Conservation (phyloP, 2,329 filamentous ascomycete genomes). For the Alternaria triticina region DNA sequence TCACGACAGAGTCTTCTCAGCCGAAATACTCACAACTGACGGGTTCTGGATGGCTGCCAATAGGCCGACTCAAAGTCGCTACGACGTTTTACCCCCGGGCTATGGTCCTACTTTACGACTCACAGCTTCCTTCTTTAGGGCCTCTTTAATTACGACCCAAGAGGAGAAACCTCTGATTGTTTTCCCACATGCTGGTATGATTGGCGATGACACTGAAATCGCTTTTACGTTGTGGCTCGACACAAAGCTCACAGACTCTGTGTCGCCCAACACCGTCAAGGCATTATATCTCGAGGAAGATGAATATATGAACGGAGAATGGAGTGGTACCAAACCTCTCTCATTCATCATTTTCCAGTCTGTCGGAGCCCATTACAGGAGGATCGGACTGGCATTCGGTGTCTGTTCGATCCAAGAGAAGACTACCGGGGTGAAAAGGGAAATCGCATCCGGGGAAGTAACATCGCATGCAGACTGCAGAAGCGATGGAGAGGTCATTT, state of each 20-base stretch:
- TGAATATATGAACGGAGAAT: not conserved
- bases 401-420: not conserved
- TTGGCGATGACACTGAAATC: accelerated
- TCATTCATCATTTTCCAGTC: not conserved
- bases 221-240: not conserved
- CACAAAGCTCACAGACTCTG: accelerated
- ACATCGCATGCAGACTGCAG: not conserved
- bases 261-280: not conserved
- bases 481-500: not conserved
- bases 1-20: no score
- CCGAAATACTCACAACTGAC: not conserved
- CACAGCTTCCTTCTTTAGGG: not conserved
- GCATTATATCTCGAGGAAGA: not conserved
- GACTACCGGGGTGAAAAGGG: not conserved
- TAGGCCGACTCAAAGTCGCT: not conserved
- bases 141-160: not conserved
- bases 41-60: not conserved
- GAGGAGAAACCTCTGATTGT: not conserved
- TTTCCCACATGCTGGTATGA: not conserved
- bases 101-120: not conserved
- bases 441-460: not conserved
- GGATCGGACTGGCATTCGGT: not conserved
- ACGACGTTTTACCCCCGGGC: not conserved
- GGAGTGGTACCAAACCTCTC: not conserved
- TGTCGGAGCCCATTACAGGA: not conserved